Evolutionary conservation across 495 filamentous ascomycete genomes (phyloP).

Genomic region (Penicillium coffeae): DNA sequence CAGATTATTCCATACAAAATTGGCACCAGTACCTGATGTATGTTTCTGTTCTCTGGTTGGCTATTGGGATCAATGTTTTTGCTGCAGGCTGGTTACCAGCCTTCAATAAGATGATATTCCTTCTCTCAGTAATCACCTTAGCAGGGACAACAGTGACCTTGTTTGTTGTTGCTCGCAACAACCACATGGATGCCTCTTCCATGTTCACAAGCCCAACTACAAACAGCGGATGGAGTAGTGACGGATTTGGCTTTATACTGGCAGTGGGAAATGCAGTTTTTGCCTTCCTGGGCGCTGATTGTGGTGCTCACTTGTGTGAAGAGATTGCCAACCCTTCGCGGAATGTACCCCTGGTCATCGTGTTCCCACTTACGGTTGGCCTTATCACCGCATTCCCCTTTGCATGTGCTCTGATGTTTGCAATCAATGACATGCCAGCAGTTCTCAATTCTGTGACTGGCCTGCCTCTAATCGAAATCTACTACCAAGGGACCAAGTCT

Average conservation of each 20-base stretch:
- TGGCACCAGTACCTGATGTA: constrained; percentile 11
- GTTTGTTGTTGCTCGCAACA: constrained; percentile 4
- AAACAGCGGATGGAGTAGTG: constrained; percentile 5
- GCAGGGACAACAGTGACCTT: constrained; percentile 7
- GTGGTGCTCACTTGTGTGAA: constrained; percentile 9
- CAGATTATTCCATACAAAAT: constrained; percentile 4
- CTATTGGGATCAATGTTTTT: constrained; percentile 3
- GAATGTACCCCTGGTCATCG: constrained; percentile 6
- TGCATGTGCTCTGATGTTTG: constrained; percentile 6
- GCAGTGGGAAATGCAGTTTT: constrained; percentile 6
- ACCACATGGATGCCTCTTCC: neutral
- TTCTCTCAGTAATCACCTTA: constrained; percentile 2
- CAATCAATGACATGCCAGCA: constrained; percentile 6
- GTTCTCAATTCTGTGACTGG: constrained; percentile 6
- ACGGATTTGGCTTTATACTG: constrained; percentile 6
- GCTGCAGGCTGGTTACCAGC: constrained; percentile 2
- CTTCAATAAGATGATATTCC: constrained; percentile 6
- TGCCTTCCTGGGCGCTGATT: constrained; percentile 9
- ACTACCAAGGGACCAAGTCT: constrained; percentile 8
- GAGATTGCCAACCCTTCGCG: constrained; percentile 5
- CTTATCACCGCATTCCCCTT: constrained; percentile 5
- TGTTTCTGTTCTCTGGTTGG: constrained; percentile 5
- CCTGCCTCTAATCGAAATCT: constrained; percentile 9
- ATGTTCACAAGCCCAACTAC: constrained; percentile 2
- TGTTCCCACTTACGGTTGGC: constrained; percentile 5